A percentile compares a stretch with the other conserved stretches of the same genome.
Conservation (phyloP, 805 yeast species). For the Myxozyma lipomycoides region DNA sequence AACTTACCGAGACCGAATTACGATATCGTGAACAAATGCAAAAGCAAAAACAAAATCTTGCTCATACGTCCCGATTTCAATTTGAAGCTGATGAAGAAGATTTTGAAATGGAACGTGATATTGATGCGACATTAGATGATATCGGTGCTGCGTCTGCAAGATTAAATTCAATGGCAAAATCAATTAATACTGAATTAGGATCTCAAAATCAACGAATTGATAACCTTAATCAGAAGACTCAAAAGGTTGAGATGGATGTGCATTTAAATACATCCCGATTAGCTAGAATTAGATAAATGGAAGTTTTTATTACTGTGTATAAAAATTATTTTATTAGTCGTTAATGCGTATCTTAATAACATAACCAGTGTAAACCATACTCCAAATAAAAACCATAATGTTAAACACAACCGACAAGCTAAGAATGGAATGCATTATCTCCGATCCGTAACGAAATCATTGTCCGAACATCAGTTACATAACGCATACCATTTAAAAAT, state of each 20-base stretch:
- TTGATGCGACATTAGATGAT: slow-evolving; percentile 77
- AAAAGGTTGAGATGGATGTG: slow-evolving; percentile 75
- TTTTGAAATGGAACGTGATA: slow-evolving; percentile 85
- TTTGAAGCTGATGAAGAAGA: slow-evolving; percentile 91
- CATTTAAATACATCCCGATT: slow-evolving; percentile 70
- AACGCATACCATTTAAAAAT: slow-evolving; percentile 66
- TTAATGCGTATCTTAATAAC: too few species aligned
- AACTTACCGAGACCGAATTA: slow-evolving; percentile 21
- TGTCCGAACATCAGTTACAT: slow-evolving; percentile 78
- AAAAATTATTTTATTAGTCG: too few species aligned
- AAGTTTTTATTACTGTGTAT: too few species aligned
- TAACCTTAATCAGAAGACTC: slow-evolving; percentile 78
- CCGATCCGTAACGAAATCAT: slow-evolving; percentile 54
- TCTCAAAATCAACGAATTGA: slow-evolving; percentile 71
- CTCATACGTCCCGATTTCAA: slow-evolving; percentile 64
- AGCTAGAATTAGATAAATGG: slow-evolving; percentile 49
- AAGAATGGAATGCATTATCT: slow-evolving; percentile 11
- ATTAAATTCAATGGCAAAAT: slow-evolving; percentile 65
- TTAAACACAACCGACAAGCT: too few species aligned
- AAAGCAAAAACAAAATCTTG: slow-evolving; percentile 50
- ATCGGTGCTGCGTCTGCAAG: slow-evolving; percentile 65
- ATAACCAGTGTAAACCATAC: too few species aligned
- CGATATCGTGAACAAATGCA: slow-evolving; percentile 39
- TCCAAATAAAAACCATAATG: too few species aligned
- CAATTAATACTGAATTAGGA: slow-evolving; percentile 72